phyloP scores from a whole-genome alignment of 805 yeast species.

The Starmera pachycereana region DNA sequence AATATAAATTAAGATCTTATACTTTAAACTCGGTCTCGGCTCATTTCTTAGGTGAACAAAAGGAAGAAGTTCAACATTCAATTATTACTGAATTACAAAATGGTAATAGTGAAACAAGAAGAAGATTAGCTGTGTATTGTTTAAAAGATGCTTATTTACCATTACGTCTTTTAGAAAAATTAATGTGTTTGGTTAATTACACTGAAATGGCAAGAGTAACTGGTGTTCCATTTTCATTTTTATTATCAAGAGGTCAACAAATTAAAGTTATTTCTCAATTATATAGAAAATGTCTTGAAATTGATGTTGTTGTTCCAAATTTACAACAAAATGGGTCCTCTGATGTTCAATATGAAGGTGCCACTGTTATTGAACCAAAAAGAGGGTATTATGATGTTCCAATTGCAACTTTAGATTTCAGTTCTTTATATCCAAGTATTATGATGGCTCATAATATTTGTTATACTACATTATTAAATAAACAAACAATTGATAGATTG shows the following conservation, averaged over 20 bases:
- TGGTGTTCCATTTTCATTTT: conserved; percentile 91
- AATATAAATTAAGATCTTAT: conserved; percentile 87
- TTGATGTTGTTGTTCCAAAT: conserved; percentile 85
- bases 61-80: conserved; percentile 96
- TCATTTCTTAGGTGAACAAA: conserved; percentile 86
- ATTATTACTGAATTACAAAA: conserved; percentile 91
- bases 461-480: conserved; percentile 78
- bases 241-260: conserved; percentile 91
- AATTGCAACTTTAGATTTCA: conserved; percentile 95
- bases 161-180: conserved; percentile 73
- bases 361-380: conserved; percentile 94
- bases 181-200: conserved; percentile 94
- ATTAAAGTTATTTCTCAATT: conserved; percentile 94
- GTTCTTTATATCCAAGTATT: conserved; percentile 93
- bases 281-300: conserved; percentile 82
- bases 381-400: conserved; percentile 97
- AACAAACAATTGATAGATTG: conserved; percentile 55
- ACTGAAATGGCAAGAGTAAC: conserved; percentile 99
- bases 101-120: conserved; percentile 84
- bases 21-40: conserved; percentile 94
- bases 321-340: conserved; percentile 64
- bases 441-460: conserved; percentile 99
- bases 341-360: conserved; percentile 96
- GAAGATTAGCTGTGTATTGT: conserved; percentile 95
- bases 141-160: conserved; percentile 94